Conservation (phyloP, 1,284 basidiomycete genomes). For the Athelia sp. region DNA sequence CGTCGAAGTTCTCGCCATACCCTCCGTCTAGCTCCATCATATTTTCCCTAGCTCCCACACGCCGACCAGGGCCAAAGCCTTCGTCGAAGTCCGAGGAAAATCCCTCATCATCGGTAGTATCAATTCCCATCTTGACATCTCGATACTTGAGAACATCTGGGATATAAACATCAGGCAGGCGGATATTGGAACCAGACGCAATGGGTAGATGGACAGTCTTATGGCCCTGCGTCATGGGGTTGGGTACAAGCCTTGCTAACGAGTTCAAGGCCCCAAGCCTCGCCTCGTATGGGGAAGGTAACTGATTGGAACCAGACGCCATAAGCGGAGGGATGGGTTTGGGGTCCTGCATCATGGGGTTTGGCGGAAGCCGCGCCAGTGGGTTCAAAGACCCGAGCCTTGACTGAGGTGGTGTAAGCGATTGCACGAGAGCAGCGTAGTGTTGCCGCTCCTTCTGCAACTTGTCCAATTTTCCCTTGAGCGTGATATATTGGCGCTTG, state of each 20-base stretch:
- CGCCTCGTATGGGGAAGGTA: background rate
- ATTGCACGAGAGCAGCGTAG: background rate
- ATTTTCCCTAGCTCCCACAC: constrained; percentile 12
- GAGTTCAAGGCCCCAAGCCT: background rate
- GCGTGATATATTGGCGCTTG: background rate
- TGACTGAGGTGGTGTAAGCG: background rate
- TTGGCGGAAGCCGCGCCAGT: background rate
- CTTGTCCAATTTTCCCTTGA: background rate
- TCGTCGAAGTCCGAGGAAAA: background rate
- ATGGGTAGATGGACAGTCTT: background rate
- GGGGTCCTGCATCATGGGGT: background rate
- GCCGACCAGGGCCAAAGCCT: background rate
- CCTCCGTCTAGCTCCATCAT: constrained; percentile 8
- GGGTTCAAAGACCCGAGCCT: background rate
- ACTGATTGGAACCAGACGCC: background rate
- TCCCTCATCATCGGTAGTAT: background rate
- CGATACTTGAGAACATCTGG: background rate
- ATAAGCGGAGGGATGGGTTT: background rate
- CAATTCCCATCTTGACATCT: constrained; percentile 1
- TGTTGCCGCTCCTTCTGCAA: background rate
- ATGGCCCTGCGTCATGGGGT: background rate
- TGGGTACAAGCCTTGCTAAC: background rate
- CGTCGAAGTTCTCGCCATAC: constrained; percentile 27
- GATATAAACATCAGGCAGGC: background rate
- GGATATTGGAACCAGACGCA: constrained; percentile 12